phyloP scores from a whole-genome alignment of 2,329 filamentous ascomycete species.

The Colletotrichum gloeosporioides region DNA sequence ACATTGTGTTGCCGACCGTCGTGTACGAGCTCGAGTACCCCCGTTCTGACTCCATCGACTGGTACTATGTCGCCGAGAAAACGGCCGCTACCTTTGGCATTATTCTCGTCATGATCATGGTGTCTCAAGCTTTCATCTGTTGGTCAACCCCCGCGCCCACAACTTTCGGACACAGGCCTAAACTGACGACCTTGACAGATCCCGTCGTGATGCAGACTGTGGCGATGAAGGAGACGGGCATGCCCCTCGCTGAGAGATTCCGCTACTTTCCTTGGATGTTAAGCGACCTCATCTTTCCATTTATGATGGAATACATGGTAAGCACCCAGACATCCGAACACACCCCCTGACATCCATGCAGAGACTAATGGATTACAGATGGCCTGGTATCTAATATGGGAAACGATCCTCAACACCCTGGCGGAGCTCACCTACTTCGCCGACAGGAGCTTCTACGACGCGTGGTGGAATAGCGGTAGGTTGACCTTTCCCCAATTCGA shows the following conservation, averaged over 20 bases:
- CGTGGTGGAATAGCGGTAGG: conserved; percentile 67
- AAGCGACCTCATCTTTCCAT: conserved; percentile 77
- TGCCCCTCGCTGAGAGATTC: conserved; percentile 66
- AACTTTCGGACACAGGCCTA: neutral
- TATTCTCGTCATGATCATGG: conserved; percentile 79
- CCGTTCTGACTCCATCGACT: conserved; percentile 69
- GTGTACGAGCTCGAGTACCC: conserved; percentile 84
- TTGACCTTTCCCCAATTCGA: neutral
- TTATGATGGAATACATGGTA: conserved; percentile 77
- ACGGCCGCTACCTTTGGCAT: conserved; percentile 72
- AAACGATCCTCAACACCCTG: conserved; percentile 74
- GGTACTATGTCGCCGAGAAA: conserved; percentile 79
- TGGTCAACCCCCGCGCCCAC: conserved; percentile 2
- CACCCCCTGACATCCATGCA: neutral
- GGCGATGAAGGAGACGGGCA: conserved; percentile 69
- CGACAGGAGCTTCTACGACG: conserved; percentile 74
- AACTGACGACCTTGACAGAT: conserved; percentile 38
- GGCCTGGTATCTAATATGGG: conserved; percentile 84
- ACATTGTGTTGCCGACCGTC: conserved; percentile 75
- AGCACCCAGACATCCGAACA: conserved; percentile 11
- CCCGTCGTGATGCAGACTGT: conserved; percentile 73
- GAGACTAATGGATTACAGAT: conserved; percentile 41
- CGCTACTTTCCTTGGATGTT: conserved; percentile 76
- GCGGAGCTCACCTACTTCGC: conserved; percentile 80
- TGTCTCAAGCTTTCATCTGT: conserved; percentile 78